These are phyloP conservation scores for Penicillium cosmopolitanum DNA, from an alignment of 495 filamentous ascomycete genomes.

Conservation along the genomic window DNA sequence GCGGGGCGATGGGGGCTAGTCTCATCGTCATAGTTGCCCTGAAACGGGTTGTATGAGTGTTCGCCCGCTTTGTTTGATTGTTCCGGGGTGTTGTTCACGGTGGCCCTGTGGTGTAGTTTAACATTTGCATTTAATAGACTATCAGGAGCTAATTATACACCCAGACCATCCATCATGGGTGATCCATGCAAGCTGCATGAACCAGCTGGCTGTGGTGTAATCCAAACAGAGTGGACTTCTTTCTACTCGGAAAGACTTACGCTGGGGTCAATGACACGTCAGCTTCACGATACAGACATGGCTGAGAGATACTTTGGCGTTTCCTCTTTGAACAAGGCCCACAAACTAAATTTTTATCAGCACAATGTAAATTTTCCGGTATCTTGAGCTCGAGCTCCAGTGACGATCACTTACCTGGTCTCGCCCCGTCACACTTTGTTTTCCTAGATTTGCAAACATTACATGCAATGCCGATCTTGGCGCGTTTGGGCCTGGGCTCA, in stretches of 20 bases:
- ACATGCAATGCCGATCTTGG: slow-evolving; percentile 17
- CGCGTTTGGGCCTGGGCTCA: slow-evolving; percentile 14
- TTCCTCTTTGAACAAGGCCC: slow-evolving; percentile 19
- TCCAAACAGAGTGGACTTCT: background rate
- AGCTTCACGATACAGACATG: slow-evolving; percentile 8
- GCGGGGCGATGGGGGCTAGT: background rate
- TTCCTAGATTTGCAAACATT: slow-evolving; percentile 19
- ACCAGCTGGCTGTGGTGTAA: background rate
- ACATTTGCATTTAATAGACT: background rate
- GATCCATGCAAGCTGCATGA: background rate
- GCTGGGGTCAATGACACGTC: background rate
- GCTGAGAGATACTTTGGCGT: slow-evolving; percentile 3
- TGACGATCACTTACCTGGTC: slow-evolving; percentile 8
- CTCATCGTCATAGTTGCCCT: background rate
- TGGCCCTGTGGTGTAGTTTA: background rate
- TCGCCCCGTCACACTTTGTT: slow-evolving; percentile 20
- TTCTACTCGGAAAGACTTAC: background rate
- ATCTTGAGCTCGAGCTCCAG: background rate
- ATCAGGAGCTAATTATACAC: too few relatives aligned
- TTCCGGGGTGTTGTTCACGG: background rate
- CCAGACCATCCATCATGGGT: background rate
- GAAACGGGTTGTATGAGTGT: background rate
- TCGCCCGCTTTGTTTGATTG: background rate
- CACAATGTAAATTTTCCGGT: background rate
- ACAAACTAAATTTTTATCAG: slow-evolving; percentile 15